Evolutionary conservation across 192 early-diverging fungal species (phyloP).

Genomic region (Polychytrium aggregatum): DNA sequence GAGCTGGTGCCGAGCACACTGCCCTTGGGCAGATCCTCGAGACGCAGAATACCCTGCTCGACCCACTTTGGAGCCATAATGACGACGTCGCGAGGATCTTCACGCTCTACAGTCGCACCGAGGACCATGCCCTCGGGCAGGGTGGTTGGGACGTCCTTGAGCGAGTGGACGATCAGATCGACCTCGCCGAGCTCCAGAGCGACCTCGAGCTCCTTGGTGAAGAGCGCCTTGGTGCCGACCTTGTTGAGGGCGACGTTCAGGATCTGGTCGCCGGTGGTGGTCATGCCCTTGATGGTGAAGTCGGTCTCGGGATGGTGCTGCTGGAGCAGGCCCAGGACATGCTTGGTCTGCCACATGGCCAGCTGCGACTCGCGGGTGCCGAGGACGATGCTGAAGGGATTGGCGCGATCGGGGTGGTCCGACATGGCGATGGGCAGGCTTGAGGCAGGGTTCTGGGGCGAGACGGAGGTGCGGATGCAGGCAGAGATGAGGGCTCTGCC

Average conservation of each 20-base stretch:
- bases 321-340: conserved; percentile 50
- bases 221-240: conserved; percentile 83
- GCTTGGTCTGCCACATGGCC: conserved; percentile 73
- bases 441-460: no score
- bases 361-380: conserved; percentile 82
- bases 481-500: no score
- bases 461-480: no score
- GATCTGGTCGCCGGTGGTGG: conserved; percentile 60
- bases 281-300: conserved; percentile 36
- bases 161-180: conserved; percentile 84
- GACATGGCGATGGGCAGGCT: no score
- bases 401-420: no score
- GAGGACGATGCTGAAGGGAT: no score
- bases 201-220: conserved; percentile 83
- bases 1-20: conserved; percentile 81
- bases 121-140: conserved; percentile 72
- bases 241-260: conserved; percentile 73
- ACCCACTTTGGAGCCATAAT: conserved; percentile 37
- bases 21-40: conserved; percentile 59
- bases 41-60: conserved; percentile 11
- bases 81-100: conserved; percentile 82
- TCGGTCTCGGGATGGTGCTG: conserved; percentile 11
- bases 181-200: conserved; percentile 54
- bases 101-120: conserved; percentile 74
- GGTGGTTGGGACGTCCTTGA: conserved; percentile 87